A percentile compares a stretch with the other conserved stretches of the same genome.
Conservation (phyloP, 2,329 filamentous ascomycete genomes). For the Scedosporium dehoogii region DNA sequence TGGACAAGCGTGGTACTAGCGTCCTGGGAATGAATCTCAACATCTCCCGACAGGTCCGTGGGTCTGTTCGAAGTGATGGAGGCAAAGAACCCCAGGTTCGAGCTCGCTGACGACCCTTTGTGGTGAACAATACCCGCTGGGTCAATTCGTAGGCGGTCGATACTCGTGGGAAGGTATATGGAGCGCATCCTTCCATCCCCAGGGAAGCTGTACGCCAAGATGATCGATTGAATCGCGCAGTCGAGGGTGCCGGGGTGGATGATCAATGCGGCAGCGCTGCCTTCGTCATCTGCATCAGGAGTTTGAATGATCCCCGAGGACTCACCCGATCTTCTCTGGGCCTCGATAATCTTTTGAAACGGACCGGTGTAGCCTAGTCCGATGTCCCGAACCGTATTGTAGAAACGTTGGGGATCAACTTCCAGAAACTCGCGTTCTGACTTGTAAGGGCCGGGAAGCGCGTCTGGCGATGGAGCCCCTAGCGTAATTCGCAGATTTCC, state of each 20-base stretch:
- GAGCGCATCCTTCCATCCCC: background rate
- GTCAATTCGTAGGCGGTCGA: background rate
- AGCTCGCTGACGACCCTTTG: background rate
- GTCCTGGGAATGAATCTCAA: background rate
- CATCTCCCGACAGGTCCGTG: background rate
- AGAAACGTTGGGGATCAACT: background rate
- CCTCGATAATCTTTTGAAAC: background rate
- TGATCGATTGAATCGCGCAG: background rate
- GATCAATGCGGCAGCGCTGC: background rate
- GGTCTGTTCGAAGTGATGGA: background rate
- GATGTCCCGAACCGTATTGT: background rate
- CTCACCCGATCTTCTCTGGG: background rate
- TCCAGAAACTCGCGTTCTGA: background rate
- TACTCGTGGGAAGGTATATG: background rate
- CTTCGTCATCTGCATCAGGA: background rate
- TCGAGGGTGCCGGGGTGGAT: background rate
- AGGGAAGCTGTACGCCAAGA: background rate
- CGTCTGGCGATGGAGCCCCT: background rate
- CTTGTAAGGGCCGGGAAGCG: background rate
- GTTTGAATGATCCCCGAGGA: background rate
- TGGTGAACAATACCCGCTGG: background rate
- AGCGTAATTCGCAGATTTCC: background rate
- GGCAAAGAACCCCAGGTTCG: background rate
- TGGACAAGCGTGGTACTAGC: background rate
- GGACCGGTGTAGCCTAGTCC: background rate